Percentiles rank a stretch among this genome's conserved stretches.
Conservation (phyloP, 345 rosid genomes). For the Eucalyptus sp. region DNA sequence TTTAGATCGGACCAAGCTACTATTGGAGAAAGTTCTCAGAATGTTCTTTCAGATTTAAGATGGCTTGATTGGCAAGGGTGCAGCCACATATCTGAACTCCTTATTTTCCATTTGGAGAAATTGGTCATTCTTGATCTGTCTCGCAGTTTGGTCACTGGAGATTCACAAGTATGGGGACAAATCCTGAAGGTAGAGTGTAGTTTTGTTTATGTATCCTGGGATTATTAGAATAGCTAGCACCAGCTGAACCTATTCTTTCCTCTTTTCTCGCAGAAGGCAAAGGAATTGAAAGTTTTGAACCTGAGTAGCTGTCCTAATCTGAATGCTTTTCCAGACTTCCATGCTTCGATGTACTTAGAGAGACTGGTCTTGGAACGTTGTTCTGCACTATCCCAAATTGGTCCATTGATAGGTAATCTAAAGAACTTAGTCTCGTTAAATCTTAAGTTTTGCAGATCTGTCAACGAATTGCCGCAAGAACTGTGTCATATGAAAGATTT, state of each 20-base stretch:
- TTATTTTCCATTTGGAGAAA: neutral
- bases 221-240: neutral
- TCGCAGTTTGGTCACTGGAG: neutral
- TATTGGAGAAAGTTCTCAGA: neutral
- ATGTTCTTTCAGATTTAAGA: neutral
- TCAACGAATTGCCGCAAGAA: neutral
- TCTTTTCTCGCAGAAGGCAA: neutral
- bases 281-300: neutral
- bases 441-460: neutral
- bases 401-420: fast-evolving
- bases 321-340: neutral
- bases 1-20: neutral
- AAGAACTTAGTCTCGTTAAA: neutral
- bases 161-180: neutral
- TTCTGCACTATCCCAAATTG: fast-evolving
- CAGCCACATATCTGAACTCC: neutral
- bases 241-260: neutral
- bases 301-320: fast-evolving
- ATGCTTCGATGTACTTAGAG: fast-evolving
- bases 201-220: fast-evolving
- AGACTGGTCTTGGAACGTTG: neutral
- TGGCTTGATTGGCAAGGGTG: neutral
- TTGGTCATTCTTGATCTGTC: neutral
- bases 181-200: neutral
- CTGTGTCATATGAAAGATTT: neutral